Percentiles rank a stretch among this genome's conserved stretches.
Conservation (phyloP, 345 rosid genomes). For the Populus tremula region DNA sequence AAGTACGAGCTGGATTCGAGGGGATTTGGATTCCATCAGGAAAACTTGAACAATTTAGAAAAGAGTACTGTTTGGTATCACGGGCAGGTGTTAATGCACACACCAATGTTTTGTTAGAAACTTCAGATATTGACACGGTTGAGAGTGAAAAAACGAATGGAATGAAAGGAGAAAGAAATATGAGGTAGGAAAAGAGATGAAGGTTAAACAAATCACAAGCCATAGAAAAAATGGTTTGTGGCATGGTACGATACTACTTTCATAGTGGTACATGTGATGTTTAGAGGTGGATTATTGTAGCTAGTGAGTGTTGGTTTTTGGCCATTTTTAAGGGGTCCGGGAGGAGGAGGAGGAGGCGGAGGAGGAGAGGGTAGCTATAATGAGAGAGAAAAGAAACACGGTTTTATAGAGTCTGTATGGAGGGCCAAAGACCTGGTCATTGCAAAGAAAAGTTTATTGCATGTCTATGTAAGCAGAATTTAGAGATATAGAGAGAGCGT, state of each 20-base stretch:
- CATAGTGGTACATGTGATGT: not conserved
- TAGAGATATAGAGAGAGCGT: not conserved
- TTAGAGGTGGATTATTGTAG: not conserved
- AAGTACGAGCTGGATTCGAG: not conserved
- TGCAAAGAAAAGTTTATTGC: not conserved
- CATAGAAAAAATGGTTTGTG: slow-evolving; percentile 14
- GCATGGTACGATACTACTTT: slow-evolving; percentile 12
- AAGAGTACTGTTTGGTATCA: not conserved
- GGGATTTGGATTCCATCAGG: slow-evolving; percentile 27
- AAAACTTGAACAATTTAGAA: slow-evolving; percentile 53
- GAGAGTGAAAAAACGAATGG: slow-evolving; percentile 38
- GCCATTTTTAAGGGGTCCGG: not conserved
- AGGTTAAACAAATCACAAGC: not conserved
- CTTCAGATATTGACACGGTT: slow-evolving; percentile 53
- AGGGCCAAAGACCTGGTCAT: slow-evolving; percentile 25
- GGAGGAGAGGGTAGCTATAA: not conserved
- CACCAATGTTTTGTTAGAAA: slow-evolving; percentile 35
- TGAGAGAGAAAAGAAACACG: slow-evolving; percentile 14
- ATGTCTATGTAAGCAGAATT: too few relatives aligned
- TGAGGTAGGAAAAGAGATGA: not conserved
- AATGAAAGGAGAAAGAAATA: slow-evolving; percentile 12
- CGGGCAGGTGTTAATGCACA: slow-evolving; percentile 43
- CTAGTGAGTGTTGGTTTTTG: not conserved
- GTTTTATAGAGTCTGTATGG: slow-evolving; percentile 1
- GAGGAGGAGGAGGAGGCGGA: not conserved